Evolutionary conservation across 148 eudicot genomes (phyloP).

Genomic region (Talinum fruticosum): DNA sequence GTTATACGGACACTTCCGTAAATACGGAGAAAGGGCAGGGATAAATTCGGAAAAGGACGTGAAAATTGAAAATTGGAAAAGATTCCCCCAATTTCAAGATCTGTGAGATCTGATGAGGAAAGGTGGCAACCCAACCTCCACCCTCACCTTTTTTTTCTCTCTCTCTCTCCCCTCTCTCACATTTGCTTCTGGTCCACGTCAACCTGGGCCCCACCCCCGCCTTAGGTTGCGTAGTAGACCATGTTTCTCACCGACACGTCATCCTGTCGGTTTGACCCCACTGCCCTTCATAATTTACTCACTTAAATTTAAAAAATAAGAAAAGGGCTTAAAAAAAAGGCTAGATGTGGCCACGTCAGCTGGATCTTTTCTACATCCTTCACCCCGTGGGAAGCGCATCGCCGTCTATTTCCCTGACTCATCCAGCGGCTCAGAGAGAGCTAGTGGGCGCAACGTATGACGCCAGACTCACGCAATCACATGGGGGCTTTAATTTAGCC

Average conservation of each 20-base stretch:
- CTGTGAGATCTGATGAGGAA: conserved; percentile 28
- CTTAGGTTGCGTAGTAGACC: conserved; percentile 29
- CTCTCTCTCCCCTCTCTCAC: too few relatives aligned
- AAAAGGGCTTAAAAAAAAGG: neutral
- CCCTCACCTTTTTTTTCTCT: conserved; percentile 4
- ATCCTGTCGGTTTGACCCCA: conserved; percentile 29
- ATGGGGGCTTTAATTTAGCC: conserved; percentile 1
- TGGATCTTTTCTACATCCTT: neutral
- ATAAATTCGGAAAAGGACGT: neutral
- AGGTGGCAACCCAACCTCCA: conserved; percentile 1
- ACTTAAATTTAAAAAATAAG: neutral
- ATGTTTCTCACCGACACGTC: conserved; percentile 28
- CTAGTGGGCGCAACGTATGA: neutral
- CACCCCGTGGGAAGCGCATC: conserved; percentile 5
- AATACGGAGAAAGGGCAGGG: conserved; percentile 6
- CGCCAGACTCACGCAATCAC: neutral
- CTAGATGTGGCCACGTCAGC: conserved; percentile 15
- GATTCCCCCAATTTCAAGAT: conserved; percentile 21
- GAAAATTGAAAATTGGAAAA: conserved; percentile 2
- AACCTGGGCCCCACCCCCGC: conserved; percentile 25
- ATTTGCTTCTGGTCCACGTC: conserved; percentile 32
- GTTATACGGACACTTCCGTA: neutral
- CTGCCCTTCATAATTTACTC: conserved; percentile 3
- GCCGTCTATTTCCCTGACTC: neutral
- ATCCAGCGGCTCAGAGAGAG: neutral